Evolutionary conservation across 2,329 filamentous ascomycete genomes (phyloP), one percentile per base, ranked within the genome.

Genomic region (Tolypocladium tundrense): DNA sequence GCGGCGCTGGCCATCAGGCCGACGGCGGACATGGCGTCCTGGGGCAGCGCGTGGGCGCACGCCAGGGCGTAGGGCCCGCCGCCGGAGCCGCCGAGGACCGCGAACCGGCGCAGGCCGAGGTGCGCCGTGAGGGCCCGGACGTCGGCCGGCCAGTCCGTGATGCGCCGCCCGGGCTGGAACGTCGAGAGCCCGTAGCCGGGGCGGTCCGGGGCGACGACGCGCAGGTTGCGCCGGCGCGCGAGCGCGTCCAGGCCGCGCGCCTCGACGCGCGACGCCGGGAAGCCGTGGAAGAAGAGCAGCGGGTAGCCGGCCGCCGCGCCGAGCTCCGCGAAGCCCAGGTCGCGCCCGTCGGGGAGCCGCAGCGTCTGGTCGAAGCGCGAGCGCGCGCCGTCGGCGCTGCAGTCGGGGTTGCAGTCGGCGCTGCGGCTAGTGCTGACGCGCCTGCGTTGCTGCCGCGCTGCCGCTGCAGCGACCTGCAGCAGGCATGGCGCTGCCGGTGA

Each of bases 111-210:
- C 7, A 74, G 58, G 1, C 58, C 19, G 52, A 75, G 67, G 0
- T 59, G 65, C 6, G 45, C 33, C 8, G 45, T n/a, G 14, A 50
- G 45, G 45, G 27, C 27, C 10, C 3, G 56, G 10, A 75, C 68
- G 59, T 76, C 72, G 52, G 54, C 60, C 0, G 72, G 63, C 65
- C 68, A 74, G 62, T 74, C 69, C 16, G 67, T 48, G 19, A 75
- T 62, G 16, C 54, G 64, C 14, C 71, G 67, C 8, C 58, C 60
- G 11, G 70, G 66, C 58, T 72, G 69, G 13, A 67, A 68, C 2
- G 73, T 68, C 4, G 73, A 76, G 2, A 74, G 60, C 8, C 75
- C 76, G 39, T 72, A 74, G 8, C 76, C 76, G 1, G 76, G 75
- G 1, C 76, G 69, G 56, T 78, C 75, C 2, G 72, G 63, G 4